Percentiles rank a stretch among this genome's conserved stretches.
Evolutionary conservation across 352 stramenopile species (phyloP).

Genomic region (Phytophthora parvispora): DNA sequence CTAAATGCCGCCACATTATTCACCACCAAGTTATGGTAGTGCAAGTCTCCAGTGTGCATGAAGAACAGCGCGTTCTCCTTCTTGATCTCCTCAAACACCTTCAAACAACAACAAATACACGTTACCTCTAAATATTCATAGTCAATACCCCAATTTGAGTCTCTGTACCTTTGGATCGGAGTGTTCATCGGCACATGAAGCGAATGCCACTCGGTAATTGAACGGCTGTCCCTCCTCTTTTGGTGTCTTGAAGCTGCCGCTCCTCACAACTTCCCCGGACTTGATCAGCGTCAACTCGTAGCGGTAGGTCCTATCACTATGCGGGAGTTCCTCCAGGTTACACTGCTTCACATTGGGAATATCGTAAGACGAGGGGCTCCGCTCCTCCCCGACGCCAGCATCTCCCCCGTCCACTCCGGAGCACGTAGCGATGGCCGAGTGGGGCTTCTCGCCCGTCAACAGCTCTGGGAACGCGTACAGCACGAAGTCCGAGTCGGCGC

Average conservation of each 20-base stretch:
- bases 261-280: slow-evolving; percentile 40
- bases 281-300: slow-evolving; percentile 66
- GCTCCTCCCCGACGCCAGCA: slow-evolving; percentile 31
- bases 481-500: slow-evolving; percentile 59
- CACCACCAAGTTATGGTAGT: slow-evolving; percentile 87
- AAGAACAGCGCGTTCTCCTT: slow-evolving; percentile 84
- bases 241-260: slow-evolving; percentile 65
- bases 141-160: background rate
- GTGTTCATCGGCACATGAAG: slow-evolving; percentile 84
- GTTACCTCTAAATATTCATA: slow-evolving; percentile 11
- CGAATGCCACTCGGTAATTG: slow-evolving; percentile 82
- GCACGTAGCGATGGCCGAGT: slow-evolving; percentile 57
- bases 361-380: slow-evolving; percentile 35
- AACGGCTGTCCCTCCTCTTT: slow-evolving; percentile 50
- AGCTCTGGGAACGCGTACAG: slow-evolving; percentile 67
- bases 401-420: slow-evolving; percentile 35
- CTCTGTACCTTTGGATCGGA: slow-evolving; percentile 66
- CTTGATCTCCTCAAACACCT: slow-evolving; percentile 74
- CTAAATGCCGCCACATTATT: slow-evolving; percentile 75
- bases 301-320: slow-evolving; percentile 59
- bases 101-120: slow-evolving; percentile 8
- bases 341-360: slow-evolving; percentile 56
- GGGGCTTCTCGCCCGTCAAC: slow-evolving; percentile 48
- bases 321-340: slow-evolving; percentile 53
- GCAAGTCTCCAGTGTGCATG: slow-evolving; percentile 90